phyloP scores from a whole-genome alignment of 208 protist species.

The Leishmania tropica region DNA sequence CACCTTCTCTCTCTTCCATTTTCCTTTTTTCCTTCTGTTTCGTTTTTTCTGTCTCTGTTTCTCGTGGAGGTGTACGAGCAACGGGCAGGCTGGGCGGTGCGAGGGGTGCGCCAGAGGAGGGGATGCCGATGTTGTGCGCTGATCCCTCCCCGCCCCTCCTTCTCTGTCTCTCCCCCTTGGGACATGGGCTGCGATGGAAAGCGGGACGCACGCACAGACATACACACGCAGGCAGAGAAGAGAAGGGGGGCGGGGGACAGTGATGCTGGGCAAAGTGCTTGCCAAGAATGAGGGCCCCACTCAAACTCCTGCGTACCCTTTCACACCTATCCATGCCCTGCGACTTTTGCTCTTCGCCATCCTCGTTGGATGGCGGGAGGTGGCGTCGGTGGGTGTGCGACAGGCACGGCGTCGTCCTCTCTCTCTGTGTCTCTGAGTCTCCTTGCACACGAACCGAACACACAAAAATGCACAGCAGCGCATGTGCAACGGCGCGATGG shows the following conservation, averaged over 20 bases:
- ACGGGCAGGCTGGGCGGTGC: neutral
- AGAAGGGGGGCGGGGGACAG: neutral
- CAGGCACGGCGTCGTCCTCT: neutral
- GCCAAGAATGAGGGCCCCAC: neutral
- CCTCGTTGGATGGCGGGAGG: neutral
- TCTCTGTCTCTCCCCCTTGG: neutral
- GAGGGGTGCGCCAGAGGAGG: neutral
- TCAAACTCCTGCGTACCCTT: neutral
- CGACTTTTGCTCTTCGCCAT: neutral
- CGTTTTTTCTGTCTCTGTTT: no score
- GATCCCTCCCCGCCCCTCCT: neutral
- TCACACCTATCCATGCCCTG: neutral
- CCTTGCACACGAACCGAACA: neutral
- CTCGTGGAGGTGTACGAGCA: neutral
- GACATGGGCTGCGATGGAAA: neutral
- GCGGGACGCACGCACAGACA: neutral
- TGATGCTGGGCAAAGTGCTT: neutral
- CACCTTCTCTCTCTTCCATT: no score
- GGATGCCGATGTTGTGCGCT: neutral
- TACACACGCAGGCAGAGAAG: neutral
- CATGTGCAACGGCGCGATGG: neutral
- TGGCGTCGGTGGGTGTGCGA: neutral
- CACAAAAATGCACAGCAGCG: neutral
- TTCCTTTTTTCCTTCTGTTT: no score
- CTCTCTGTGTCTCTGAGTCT: neutral